Evolutionary conservation across 176 grass and related monocot species (phyloP), one percentile per base, ranked within the genome.

Genomic region (Cenchrus purpureus): DNA sequence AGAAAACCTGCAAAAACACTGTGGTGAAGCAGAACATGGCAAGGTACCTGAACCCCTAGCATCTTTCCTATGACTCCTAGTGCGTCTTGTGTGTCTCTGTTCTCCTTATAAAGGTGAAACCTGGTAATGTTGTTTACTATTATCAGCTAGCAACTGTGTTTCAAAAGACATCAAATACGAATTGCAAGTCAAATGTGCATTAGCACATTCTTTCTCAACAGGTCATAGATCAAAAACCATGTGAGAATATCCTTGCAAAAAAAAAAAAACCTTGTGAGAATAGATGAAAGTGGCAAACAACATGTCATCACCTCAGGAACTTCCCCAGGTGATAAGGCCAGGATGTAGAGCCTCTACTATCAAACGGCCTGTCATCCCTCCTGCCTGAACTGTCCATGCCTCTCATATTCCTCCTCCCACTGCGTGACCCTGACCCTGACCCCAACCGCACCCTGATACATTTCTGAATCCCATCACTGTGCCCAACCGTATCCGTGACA

Each of bases 41-140:
- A 76, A 76, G 48, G 20, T 83, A 95, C 95, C 89, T 90, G 85
- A 87, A 93, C 67, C 10, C 95, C 95, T 71, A 95, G 74, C 95
- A 95, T 93, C 65, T 95, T 98, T 67, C 93, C 93, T 77, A 98
- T 93, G 49, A 95, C 85, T 85, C 93, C 89, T 90, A 98, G 75
- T 64, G 93, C 91, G 49, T 98, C 95, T 62, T 98, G 95, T 45
- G 95, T 98, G 40, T 93, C 93, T 85, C 89, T 98, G 87, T 98
- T 98, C 89, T 98, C 89, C 63, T 98, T 98, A 74, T 95, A 98
- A 80, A 98, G 89, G 79, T 93, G 76, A 92, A 98, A 98, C 73
- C 95, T 98, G 83, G 11, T 49, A 55, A 62, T 46, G 31, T 71
- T 45, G 2, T 2, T 70, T 58, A 43, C 2, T 12, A 11, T 56